A percentile compares a stretch with the other conserved stretches of the same genome.
phyloP scores from a whole-genome alignment of 176 grass and related monocot species.

The Tuctoria greenei region DNA sequence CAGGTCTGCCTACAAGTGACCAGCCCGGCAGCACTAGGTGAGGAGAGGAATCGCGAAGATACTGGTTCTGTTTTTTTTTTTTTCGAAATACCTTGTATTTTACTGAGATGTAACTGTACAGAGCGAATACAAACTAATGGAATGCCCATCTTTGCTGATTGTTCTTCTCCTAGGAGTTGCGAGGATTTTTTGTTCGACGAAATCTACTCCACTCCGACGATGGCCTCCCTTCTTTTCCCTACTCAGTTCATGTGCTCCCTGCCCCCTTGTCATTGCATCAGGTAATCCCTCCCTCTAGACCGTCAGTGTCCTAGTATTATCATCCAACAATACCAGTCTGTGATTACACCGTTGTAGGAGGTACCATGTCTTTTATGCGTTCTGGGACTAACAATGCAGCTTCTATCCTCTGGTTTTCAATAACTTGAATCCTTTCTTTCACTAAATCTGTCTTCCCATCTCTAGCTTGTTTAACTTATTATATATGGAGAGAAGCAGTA shows the following conservation, averaged over 20 bases:
- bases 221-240: conserved; percentile 47
- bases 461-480: not conserved
- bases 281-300: not conserved
- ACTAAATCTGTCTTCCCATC: not conserved
- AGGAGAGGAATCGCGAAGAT: no score
- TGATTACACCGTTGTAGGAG: not conserved
- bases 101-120: not conserved
- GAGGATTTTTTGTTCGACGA: conserved; percentile 13
- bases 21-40: not conserved
- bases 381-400: not conserved
- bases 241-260: conserved; percentile 27
- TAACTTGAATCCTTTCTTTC: not conserved
- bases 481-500: not conserved
- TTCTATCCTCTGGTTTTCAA: not conserved
- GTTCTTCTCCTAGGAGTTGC: not conserved
- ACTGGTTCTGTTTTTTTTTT: not conserved
- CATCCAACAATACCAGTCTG: not conserved
- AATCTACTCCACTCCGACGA: conserved; percentile 5
- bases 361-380: not conserved
- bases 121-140: not conserved
- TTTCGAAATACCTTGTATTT: not conserved
- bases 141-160: not conserved
- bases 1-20: not conserved
- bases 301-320: no score
- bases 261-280: not conserved